These are phyloP conservation scores for Lactarius sanguifluus DNA, from an alignment of 768 basidiomycete species.

Conservation along the genomic window DNA sequence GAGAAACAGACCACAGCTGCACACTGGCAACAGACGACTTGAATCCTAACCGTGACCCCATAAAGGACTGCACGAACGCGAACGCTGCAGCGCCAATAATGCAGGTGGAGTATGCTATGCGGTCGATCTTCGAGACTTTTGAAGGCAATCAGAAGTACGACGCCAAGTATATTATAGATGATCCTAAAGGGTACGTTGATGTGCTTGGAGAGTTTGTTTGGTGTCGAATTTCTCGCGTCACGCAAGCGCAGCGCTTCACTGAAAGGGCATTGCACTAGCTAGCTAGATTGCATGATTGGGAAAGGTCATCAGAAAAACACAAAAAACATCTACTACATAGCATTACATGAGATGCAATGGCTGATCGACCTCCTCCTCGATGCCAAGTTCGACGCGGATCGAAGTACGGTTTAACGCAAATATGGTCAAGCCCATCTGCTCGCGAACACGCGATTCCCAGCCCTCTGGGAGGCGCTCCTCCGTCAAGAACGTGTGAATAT, in stretches of 20 bases:
- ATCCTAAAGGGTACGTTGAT: no score
- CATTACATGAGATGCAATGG: slow-evolving; percentile 17
- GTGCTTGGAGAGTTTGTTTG: no score
- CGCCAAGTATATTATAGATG: no score
- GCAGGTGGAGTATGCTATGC: no score
- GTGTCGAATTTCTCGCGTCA: not conserved
- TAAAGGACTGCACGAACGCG: no score
- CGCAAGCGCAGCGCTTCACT: not conserved
- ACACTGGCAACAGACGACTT: no score
- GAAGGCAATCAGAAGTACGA: no score
- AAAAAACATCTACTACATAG: not conserved
- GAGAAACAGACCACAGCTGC: not conserved
- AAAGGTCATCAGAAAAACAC: no score
- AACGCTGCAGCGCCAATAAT: no score
- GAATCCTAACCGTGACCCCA: no score
- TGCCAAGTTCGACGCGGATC: slow-evolving; percentile 35
- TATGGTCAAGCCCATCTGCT: slow-evolving; percentile 60
- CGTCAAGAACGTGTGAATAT: slow-evolving; percentile 53
- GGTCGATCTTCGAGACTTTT: no score
- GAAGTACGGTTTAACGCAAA: slow-evolving; percentile 48
- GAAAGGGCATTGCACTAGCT: not conserved
- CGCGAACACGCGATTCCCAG: slow-evolving; percentile 66
- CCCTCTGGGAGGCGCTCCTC: slow-evolving; percentile 71
- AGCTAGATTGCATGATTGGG: not conserved
- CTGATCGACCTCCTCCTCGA: slow-evolving; percentile 33